A percentile compares a stretch with the other conserved stretches of the same genome.
Conservation (phyloP, 2,329 filamentous ascomycete genomes). For the Xylariaceae sp. region DNA sequence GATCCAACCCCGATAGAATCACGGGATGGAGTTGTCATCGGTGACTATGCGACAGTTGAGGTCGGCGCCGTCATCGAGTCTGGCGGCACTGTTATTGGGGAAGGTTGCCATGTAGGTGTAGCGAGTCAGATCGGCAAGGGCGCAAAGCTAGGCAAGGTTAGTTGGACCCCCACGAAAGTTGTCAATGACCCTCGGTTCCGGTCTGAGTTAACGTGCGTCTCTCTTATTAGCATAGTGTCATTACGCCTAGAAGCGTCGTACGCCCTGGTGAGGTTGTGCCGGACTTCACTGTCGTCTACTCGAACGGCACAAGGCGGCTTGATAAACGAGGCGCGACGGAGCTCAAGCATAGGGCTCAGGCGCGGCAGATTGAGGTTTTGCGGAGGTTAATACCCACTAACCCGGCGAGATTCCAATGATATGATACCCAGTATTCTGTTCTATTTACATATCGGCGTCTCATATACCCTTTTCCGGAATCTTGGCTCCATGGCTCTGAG, state of each 20-base stretch:
- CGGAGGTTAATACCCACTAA: conserved; percentile 62
- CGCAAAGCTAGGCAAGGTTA: conserved; percentile 57
- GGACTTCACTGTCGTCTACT: conserved; percentile 66
- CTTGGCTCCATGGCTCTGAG: not conserved
- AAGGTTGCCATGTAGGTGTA: conserved; percentile 55
- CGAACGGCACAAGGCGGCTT: conserved; percentile 51
- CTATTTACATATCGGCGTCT: not conserved
- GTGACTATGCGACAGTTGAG: conserved; percentile 58
- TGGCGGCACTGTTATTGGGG: conserved; percentile 56
- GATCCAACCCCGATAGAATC: conserved; percentile 29
- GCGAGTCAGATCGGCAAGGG: conserved; percentile 55
- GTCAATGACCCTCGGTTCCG: not conserved
- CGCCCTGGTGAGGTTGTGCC: conserved; percentile 52
- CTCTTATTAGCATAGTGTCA: conserved; percentile 56
- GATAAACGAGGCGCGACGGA: conserved; percentile 59
- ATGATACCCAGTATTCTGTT: conserved; percentile 23
- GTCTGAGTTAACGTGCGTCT: not conserved
- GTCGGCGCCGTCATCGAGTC: conserved; percentile 55
- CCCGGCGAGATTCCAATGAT: conserved; percentile 44
- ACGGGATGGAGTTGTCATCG: conserved; percentile 49
- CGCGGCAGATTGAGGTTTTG: conserved; percentile 63
- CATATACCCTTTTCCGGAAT: not conserved
- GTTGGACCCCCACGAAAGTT: not conserved
- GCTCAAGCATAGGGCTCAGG: conserved; percentile 56
- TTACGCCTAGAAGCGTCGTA: conserved; percentile 59